Base-by-base conservation (phyloP, 176 grass and related monocot genomes). In the Chrysopogon serrulatus region DNA sequence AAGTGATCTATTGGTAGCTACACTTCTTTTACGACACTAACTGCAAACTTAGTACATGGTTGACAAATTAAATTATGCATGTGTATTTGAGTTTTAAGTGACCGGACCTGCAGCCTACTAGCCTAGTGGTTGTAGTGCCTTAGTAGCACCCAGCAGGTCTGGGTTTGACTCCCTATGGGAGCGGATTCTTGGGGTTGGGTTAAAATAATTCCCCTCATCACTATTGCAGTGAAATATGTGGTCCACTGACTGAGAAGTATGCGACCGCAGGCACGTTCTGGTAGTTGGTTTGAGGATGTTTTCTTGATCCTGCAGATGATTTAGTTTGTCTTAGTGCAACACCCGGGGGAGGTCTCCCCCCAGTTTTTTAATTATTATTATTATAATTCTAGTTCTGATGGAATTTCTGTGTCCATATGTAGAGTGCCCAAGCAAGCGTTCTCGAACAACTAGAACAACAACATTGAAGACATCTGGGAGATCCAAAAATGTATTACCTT, bases 361-460 rank as follows among this genome's bases (percentile, higher is more conserved):
- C 53, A n/a, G 3, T 8, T 1, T 57, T 26, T 59, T 56, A n/a
- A n/a, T n/a, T n/a, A n/a, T n/a, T n/a, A n/a, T n/a, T n/a, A n/a
- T n/a, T 59, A 1, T 59, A 26, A 64, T 49, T 42, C 51, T 1
- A 78, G 43, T 69, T 77, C 17, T 65, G 41, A 34, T 73, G n/a
- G 17, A 54, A 49, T 71, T 80, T 66, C 2, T 68, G 36, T 81
- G 82, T 30, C 39, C 6, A 19, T 36, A 4, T 86, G 10, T 81
- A 97, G 94, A 79, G 54, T 86, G 81, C 53, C 83, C 78, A 33
- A 84, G 41, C 60, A 93, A 86, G 68, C 40, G 62, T 62, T 43
- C 76, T 84, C 81, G 77, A 82, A 83, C 85, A 68, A 72, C 61
- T 84, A 88, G 47, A 73, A 86, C 23, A 61, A 59, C 78, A 87